phyloP scores from a whole-genome alignment of 2,329 filamentous ascomycete species.

The Diplodia sapinea region DNA sequence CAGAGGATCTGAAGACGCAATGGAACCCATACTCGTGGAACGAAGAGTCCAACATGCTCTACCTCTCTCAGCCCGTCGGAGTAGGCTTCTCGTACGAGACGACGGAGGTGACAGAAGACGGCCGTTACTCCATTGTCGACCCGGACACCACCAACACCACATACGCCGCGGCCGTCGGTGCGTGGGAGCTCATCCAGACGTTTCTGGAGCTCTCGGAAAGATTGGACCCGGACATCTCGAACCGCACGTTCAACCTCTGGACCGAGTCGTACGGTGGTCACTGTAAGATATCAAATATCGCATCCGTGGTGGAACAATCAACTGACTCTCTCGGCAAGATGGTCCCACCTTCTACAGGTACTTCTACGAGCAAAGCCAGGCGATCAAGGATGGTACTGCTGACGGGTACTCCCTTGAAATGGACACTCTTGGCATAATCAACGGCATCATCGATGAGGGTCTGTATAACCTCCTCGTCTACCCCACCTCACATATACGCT shows the following conservation, averaged over 20 bases:
- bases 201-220: conserved; percentile 50
- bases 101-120: conserved; percentile 30
- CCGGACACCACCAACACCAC: conserved; percentile 40
- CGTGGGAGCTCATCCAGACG: conserved; percentile 46
- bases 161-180: conserved; percentile 44
- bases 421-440: conserved; percentile 61
- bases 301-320: neutral
- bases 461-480: neutral
- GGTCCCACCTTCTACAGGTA: conserved; percentile 60
- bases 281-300: conserved; percentile 40
- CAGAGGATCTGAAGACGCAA: conserved; percentile 47
- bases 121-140: conserved; percentile 22
- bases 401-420: conserved; percentile 59
- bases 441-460: conserved; percentile 42
- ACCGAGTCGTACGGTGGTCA: conserved; percentile 57
- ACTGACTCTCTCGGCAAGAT: neutral
- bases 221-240: conserved; percentile 51
- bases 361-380: conserved; percentile 62
- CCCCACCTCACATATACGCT: neutral
- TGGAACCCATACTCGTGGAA: conserved; percentile 50
- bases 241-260: conserved; percentile 57
- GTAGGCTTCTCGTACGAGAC: conserved; percentile 50
- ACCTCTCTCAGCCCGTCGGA: conserved; percentile 48
- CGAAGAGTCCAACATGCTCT: conserved; percentile 48
- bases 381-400: conserved; percentile 55